Evolutionary conservation across 2,329 filamentous ascomycete species (phyloP), one percentile per base, ranked within the genome.

Genomic region (Alternaria burnsii): DNA sequence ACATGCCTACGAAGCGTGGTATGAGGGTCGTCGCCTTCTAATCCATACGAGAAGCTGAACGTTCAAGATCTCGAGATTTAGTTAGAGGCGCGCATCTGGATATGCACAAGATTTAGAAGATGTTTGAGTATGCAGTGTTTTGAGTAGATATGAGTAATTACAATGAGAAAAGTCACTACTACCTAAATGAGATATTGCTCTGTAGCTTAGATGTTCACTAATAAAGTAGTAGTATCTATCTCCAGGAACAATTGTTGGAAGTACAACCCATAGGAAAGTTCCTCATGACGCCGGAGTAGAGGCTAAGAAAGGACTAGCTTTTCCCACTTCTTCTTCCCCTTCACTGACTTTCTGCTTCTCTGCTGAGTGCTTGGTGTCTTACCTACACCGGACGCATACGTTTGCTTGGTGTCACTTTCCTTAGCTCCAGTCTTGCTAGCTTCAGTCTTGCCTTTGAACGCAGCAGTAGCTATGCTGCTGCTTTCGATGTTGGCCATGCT

Each of bases 11-110:
- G 22, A 59, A 55, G 36, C 56, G 56, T 18, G 56, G 56, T 12
- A 59, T 59, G 56, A 55, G 26, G 36, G 43, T 26, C 20, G 18
- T 55, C n/a, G 44, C 44, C n/a, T 56, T 59, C 20, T 59, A 51
- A 22, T 32, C 6, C 9, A 12, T 36, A 11, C 3, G 9, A 32
- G 16, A n/a, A 18, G 5, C 3, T 5, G 20, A 22, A 48, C 11
- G 12, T 34, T 36, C 5, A 14, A 41, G 40, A 41, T 8, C 18
- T 32, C 6, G 28, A 26, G 12, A 22, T 24, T 28, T 34, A 32
- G 28, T 28, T 14, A 16, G 4, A 14, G n/a, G 28, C 9, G 18
- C 20, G 30, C 18, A 34, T 34, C 20, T 48, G 46, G 30, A 36
- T 14, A 50, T 36, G 32, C 32, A 26, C 14, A 34, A 20, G 30